These are phyloP conservation scores for Teratosphaeriaceae sp. DNA, from an alignment of 2,329 filamentous ascomycete species.

Conservation along the genomic window DNA sequence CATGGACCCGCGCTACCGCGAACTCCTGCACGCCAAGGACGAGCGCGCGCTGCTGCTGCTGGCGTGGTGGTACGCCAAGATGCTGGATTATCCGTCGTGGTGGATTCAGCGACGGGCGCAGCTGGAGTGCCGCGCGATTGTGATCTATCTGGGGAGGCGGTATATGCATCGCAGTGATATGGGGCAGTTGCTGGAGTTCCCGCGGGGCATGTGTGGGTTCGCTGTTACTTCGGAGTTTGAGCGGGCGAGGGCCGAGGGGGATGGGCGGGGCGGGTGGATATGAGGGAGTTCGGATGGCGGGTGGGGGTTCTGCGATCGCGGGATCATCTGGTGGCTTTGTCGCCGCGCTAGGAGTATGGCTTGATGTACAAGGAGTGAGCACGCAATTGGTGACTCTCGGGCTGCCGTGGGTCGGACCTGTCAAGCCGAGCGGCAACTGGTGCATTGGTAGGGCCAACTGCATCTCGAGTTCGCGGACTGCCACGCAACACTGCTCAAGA, in stretches of 20 bases:
- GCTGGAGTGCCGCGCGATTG: conserved; percentile 47
- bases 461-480: too few species aligned
- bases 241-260: background rate
- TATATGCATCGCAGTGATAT: conserved; percentile 11
- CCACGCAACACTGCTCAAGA: too few species aligned
- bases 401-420: too few species aligned
- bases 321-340: too few species aligned
- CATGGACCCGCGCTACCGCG: conserved; percentile 39
- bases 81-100: conserved; percentile 41
- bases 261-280: background rate
- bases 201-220: conserved; percentile 10
- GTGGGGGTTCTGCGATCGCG: too few species aligned
- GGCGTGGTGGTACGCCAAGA: conserved; percentile 50
- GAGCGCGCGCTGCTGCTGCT: conserved; percentile 48
- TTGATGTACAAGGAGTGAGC: too few species aligned
- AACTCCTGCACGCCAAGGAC: conserved; percentile 46
- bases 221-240: background rate
- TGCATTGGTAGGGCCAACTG: too few species aligned
- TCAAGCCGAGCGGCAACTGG: too few species aligned
- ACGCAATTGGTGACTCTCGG: too few species aligned
- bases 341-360: too few species aligned
- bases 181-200: conserved; percentile 11
- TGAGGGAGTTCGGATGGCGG: background rate
- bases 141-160: conserved; percentile 34
- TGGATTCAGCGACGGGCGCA: conserved; percentile 42